Percentiles rank a stretch among this genome's conserved stretches.
phyloP scores from a whole-genome alignment of 2,329 filamentous ascomycete genomes.

The Epicoccum sorghinum region DNA sequence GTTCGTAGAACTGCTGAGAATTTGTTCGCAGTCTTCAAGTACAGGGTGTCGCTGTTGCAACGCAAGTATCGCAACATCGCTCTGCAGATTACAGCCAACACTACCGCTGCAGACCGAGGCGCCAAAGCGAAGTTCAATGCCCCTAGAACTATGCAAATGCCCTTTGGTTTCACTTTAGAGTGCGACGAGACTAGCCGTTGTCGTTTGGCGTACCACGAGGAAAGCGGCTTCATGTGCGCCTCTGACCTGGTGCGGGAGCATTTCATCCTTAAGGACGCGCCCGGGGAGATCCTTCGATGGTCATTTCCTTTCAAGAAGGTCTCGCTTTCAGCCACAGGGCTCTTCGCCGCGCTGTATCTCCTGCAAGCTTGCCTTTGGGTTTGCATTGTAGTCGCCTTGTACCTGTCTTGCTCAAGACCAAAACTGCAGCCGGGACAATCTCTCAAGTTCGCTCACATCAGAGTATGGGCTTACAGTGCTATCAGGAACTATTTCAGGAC shows the following conservation, averaged over 20 bases:
- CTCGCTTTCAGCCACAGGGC: not conserved
- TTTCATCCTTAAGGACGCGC: not conserved
- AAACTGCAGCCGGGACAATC: too few species aligned
- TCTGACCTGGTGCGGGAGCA: too few species aligned
- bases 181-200: conserved; percentile 15
- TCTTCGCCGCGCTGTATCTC: not conserved
- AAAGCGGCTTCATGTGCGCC: not conserved
- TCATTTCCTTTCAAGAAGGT: not conserved
- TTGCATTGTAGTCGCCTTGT: not conserved
- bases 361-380: not conserved
- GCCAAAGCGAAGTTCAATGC: too few species aligned
- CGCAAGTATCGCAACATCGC: not conserved
- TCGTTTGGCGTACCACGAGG: conserved; percentile 10
- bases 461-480: too few species aligned
- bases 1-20: not conserved
- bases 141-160: not conserved
- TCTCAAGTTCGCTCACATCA: too few species aligned
- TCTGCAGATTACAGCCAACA: not conserved
- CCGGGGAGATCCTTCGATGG: conserved; percentile 1
- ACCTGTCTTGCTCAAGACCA: not conserved
- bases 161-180: conserved; percentile 19
- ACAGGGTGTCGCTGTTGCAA: not conserved
- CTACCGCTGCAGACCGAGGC: not conserved
- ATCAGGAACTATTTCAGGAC: too few species aligned
- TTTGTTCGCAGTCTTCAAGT: not conserved